Base-by-base conservation (phyloP, 2,329 filamentous ascomycete species). In the Ophiocordyceps sinensis region DNA sequence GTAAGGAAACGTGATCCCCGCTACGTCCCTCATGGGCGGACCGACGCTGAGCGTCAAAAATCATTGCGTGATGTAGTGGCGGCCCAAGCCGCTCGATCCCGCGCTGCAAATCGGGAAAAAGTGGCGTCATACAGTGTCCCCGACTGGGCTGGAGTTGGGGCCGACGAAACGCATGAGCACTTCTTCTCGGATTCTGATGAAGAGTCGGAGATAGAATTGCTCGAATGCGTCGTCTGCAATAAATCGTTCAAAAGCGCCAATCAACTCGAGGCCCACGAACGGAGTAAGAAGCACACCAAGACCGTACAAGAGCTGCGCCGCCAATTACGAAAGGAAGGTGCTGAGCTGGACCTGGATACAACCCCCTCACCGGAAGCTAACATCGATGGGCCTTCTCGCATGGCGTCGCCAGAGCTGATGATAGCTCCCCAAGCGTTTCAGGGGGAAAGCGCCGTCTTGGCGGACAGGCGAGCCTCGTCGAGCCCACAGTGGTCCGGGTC, bases 221-320 rank as follows among this genome's bases (percentile, higher is more conserved):
- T 85, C 41, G 79, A 79, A 51, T 96, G 91, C 55, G 73, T 82
- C 3, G 74, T 78, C 5, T 96, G 91, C 60, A 73, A 77, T 49
- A 85, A 83, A 49, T 71, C 64, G 0, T 98, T 96, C 63, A 76
- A 95, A 62, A 96, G 88, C 53, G 84, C 94, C 56, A 87, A 86
- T 49, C 89, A 96, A 55, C 87, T 83, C 45, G 79, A 93, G 53
- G 81, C 83, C 3, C 91, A 98, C 53, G 88, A 95, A 63, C 86
- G 82, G 64, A 96, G 89, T 68, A 98, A 94, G 60, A 98, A 96
- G 62, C 91, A 98, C 53, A 62, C 80, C 45, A 96, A 94, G 57
- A 82, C 86, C 3, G 72, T 95, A 7, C 80, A 88, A 49, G 75
- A 87, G 45, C 62, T 98, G 32, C 78, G 77, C 52, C 73, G 76